Conservation (phyloP, 495 filamentous ascomycete genomes). For the Aspergillus indologenus region DNA sequence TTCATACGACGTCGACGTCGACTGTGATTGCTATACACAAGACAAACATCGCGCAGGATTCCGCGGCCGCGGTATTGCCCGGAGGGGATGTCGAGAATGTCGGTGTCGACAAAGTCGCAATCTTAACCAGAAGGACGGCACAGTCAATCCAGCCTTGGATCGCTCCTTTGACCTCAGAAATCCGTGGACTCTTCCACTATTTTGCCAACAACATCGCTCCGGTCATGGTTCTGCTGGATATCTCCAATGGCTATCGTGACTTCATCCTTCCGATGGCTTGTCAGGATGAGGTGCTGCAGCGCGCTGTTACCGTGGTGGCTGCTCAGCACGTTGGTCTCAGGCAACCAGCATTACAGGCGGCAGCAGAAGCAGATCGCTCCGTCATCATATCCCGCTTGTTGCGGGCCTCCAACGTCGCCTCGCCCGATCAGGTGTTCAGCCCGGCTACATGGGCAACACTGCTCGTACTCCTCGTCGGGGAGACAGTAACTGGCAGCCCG, state of each 20-base stretch:
- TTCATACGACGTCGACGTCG: neutral
- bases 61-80: neutral
- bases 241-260: conserved; percentile 73
- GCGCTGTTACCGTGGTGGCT: conserved; percentile 70
- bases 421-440: conserved; percentile 20
- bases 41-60: neutral
- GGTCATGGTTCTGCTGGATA: conserved; percentile 26
- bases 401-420: conserved; percentile 13
- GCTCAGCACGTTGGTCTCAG: conserved; percentile 57
- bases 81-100: neutral
- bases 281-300: conserved; percentile 69
- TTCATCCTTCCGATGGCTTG: conserved; percentile 73
- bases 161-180: conserved; percentile 7
- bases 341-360: conserved; percentile 6
- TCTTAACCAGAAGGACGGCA: neutral
- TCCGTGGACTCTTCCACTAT: conserved; percentile 18
- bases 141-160: conserved; percentile 15
- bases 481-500: conserved; percentile 24
- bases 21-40: neutral
- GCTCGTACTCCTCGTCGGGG: conserved; percentile 23
- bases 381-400: conserved; percentile 20
- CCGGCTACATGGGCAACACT: conserved; percentile 22
- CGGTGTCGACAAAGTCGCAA: neutral
- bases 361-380: conserved; percentile 17
- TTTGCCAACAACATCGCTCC: conserved; percentile 22